Base-by-base conservation (phyloP, 768 basidiomycete species). In the Suillus americanus region DNA sequence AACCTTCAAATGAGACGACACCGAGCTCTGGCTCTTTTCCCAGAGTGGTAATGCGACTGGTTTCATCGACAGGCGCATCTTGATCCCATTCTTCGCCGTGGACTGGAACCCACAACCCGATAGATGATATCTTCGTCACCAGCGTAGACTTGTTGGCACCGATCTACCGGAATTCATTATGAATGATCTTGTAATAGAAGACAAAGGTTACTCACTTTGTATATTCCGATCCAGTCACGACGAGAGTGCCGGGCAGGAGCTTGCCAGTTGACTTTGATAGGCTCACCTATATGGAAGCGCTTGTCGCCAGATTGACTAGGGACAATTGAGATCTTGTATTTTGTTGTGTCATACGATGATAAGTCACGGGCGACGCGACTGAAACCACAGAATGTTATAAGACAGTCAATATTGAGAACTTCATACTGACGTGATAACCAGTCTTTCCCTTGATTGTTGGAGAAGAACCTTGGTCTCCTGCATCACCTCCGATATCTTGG, bases 141-240 rank as follows among this genome's bases (percentile, higher is more conserved):
- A 89, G 80, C 12, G 81, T 86, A 16, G 89, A 92, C 71, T 89
- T 88, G 76, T 96, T 97, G 0, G 95, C 95, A 37, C 93, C 95
- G 60, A 96, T 83, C 91, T 92, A 70, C 62, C 57, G 33, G 40
- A 60, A 51, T 25, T 25, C 14, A 57, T 35, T 35, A 51, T 69
- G 43, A 62, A 37, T 66, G 45, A 33, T 41, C 46, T 60, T 7
- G 33, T 28, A 23, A 45, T 54, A 23, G 25, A 33, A n/a, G 4
- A 60, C 33, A 41, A 45, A 48, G 2, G 56, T 59, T 55, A 72
- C 80, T 46, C 69, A 92, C 92, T 73, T 90, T 83, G 73, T 95
- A 95, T 30, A 98, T 86, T 16, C 96, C 97, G 71, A 99, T 91
- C 97, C 97, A 99, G 74, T 99, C 97, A 69, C 88, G 87, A 14